Conservation (phyloP, 495 filamentous ascomycete genomes). For the Penicillium atrosanguineum region DNA sequence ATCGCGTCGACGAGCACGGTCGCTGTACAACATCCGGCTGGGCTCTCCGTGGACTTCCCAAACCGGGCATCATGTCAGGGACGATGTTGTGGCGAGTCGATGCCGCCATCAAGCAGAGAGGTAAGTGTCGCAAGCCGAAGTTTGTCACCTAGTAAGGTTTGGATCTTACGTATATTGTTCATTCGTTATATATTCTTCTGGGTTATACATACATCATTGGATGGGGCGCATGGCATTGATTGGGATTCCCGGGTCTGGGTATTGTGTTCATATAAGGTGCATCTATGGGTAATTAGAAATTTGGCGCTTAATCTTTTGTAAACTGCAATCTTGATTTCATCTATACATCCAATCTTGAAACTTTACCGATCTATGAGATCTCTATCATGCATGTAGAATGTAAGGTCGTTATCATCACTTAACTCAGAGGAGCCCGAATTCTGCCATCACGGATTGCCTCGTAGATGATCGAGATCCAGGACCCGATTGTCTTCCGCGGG, state of each 20-base stretch:
- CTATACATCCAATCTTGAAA: not conserved
- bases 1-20: constrained; percentile 26
- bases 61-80: constrained; percentile 20
- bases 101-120: constrained; percentile 12
- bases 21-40: constrained; percentile 29
- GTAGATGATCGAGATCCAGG: constrained; percentile 20
- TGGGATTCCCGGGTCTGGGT: not conserved
- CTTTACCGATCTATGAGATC: no score
- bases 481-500: constrained; percentile 22
- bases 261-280: not conserved
- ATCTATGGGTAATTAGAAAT: not conserved
- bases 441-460: constrained; percentile 10
- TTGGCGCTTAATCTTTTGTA: not conserved
- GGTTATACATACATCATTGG: not conserved
- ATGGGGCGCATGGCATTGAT: not conserved
- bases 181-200: not conserved
- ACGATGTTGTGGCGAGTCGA: constrained; percentile 34
- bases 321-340: not conserved
- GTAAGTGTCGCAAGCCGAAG: constrained; percentile 14
- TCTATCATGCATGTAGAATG: no score
- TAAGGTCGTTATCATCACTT: not conserved
- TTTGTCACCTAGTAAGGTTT: constrained; percentile 7
- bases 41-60: constrained; percentile 14
- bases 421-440: not conserved
- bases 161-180: not conserved